Percentiles rank a stretch among this genome's conserved stretches.
Evolutionary conservation across 352 stramenopile genomes (phyloP).

Genomic region (Thraustochytrium striatum): DNA sequence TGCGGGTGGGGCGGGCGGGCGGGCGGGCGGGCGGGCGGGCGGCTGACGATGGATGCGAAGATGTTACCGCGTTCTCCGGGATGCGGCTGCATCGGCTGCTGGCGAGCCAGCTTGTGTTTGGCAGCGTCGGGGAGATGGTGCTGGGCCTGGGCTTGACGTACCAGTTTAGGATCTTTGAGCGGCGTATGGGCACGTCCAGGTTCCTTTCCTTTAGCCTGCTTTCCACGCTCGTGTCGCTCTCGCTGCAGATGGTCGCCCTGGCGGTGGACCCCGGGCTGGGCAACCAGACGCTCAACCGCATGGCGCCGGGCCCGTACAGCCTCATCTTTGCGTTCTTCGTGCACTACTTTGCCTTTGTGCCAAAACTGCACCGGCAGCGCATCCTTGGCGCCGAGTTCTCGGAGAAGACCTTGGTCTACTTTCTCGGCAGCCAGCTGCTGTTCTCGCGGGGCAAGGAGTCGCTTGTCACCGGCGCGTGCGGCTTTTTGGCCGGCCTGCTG

Average conservation of each 20-base stretch:
- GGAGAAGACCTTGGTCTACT: slow-evolving; percentile 34
- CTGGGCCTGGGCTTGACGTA: slow-evolving; percentile 33
- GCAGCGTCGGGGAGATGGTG: slow-evolving; percentile 22
- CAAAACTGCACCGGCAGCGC: slow-evolving; percentile 15
- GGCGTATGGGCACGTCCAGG: slow-evolving; percentile 5
- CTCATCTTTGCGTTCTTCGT: slow-evolving; percentile 44
- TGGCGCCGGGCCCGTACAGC: slow-evolving; percentile 20
- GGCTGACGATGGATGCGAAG: neutral
- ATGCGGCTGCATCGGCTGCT: slow-evolving; percentile 7
- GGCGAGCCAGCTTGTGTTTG: slow-evolving; percentile 33
- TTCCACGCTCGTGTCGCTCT: slow-evolving; percentile 12
- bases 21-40: neutral
- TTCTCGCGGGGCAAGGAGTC: slow-evolving; percentile 5
- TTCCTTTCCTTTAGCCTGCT: slow-evolving; percentile 25
- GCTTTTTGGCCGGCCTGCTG: slow-evolving; percentile 4
- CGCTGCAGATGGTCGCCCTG: slow-evolving; percentile 10
- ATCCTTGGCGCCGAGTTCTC: slow-evolving; percentile 29
- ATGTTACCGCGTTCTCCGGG: slow-evolving; percentile 39
- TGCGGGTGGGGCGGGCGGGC: neutral
- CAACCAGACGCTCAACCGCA: neutral
- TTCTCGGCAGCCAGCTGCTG: slow-evolving; percentile 31
- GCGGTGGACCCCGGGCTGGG: slow-evolving; percentile 17
- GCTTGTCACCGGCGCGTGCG: neutral
- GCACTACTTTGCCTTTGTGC: slow-evolving; percentile 36
- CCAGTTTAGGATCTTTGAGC: slow-evolving; percentile 39